Evolutionary conservation across 768 basidiomycete genomes (phyloP), one percentile per base, ranked within the genome.

Genomic region (Podaxis sp.): DNA sequence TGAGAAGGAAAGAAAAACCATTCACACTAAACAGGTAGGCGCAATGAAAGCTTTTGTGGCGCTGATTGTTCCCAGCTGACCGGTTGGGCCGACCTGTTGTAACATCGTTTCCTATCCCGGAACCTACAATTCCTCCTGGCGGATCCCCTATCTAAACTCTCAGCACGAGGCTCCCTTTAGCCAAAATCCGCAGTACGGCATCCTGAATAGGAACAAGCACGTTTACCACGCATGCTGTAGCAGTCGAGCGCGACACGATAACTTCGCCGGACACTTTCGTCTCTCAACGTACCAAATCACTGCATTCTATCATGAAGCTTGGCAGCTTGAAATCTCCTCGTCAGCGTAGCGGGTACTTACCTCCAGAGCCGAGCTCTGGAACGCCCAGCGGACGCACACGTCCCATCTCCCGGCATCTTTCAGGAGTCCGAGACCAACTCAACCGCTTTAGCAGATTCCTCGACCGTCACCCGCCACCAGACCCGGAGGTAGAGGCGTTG

Each of bases 291-390:
- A 22, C 42, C 42, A 2, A n/a, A 44, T 15, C 30, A 36, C 11
- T 11, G 12, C 33, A 46, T 30, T 38, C n/a, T 13, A 6, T 4
- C 44, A 28, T 11, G 30, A 46, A 19, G 39, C 1, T 19, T 7
- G 12, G 36, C 54, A 11, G 17, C 53, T 8, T 58, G 28, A 58
- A 46, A 38, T 33, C 52, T 56, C 22, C 55, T 62, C 38, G 44
- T 48, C 26, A 59, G 59, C 46, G 57, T 59, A 17, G 58, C 59
- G 38, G 59, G 51, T 33, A 64, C n/a, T 22, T 60, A 38, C 24
- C 54, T 59, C 19, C 40, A 40, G 42, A 49, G 42, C 55, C 17
- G 0, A 11, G 24, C 12, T 28, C 49, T 3, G 36, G 22, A 28
- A 28, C 38, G 5, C 4, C 48, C 17, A 38, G 52, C 33, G 42